Base-by-base conservation (phyloP, 305 asterid genomes). In the Fraxinus xanthoxyloides region DNA sequence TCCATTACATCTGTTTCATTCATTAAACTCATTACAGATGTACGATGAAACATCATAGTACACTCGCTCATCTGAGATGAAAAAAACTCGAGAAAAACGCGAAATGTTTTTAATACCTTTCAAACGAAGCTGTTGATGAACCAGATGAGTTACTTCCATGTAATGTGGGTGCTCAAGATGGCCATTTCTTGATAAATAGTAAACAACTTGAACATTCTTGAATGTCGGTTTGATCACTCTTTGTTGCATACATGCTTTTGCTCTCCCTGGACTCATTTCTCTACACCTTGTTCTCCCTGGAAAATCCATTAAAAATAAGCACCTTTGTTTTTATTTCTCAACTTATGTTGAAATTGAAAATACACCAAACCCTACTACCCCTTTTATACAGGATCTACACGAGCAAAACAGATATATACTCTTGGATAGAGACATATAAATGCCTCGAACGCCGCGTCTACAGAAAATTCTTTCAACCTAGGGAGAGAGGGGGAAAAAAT, bases 131-230 rank as follows among this genome's bases (percentile, higher is more conserved):
- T 85, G 97, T 43, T 90, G 96, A 78, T 91, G 87, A 43, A 91
- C 85, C 79, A 90, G 92, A 84, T 89, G 96, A 59, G 94, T 79
- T 0, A 94, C 91, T 83, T 93, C 97, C 89, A 94, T 88, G 85
- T 82, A 94, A 81, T 94, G 98, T 61, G 98, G 98, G 79, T 94
- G 98, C 70, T 94, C 95, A 48, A 94, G 93, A 17, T 90, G 96
- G 51, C 98, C 98, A 86, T 94, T 92, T 89, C 97, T 91, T 2
- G 96, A 87, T 23, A 95, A 90, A 79, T 95, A 95, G 77, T 95
- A 95, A 0, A 95, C 93, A 74, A 93, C 87, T 78, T 93, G 91
- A 80, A 92, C 90, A 86, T 84, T 93, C 88, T 86, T 92, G 89
- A 92, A 93, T 1, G 89, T 75, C 19, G 97, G 86, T 72, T 81